phyloP scores from a whole-genome alignment of 306 rosid species.

The Herpetospermum pedunculosum region DNA sequence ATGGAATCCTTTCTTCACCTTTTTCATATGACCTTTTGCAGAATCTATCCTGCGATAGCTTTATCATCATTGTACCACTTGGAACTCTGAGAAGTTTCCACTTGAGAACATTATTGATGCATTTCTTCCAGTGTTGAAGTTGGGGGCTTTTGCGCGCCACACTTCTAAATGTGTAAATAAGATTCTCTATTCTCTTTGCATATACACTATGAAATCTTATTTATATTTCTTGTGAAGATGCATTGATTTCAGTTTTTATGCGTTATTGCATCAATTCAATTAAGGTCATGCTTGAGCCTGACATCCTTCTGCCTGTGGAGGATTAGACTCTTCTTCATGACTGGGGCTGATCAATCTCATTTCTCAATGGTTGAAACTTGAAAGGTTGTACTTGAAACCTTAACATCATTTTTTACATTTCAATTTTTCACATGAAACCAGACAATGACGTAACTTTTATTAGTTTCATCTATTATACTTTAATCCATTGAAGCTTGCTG shows the following conservation, averaged over 20 bases:
- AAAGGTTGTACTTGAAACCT: background rate
- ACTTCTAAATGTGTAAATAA: constrained; percentile 43
- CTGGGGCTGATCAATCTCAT: background rate
- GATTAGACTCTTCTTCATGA: background rate
- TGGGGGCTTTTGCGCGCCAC: constrained; percentile 46
- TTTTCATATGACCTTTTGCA: constrained; percentile 14
- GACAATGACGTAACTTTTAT: background rate
- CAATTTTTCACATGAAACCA: background rate
- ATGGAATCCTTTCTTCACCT: constrained; percentile 13
- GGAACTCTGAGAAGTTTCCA: constrained; percentile 33
- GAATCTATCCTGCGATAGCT: constrained; percentile 11
- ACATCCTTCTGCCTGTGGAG: constrained; percentile 1
- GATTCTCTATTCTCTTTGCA: constrained; percentile 36
- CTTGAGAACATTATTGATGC: constrained; percentile 41
- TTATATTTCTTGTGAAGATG: constrained; percentile 25
- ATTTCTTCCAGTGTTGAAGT: constrained; percentile 64
- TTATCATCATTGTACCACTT: constrained; percentile 21
- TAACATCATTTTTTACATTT: background rate
- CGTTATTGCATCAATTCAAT: constrained; percentile 32
- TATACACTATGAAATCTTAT: constrained; percentile 25
- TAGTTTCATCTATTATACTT: background rate
- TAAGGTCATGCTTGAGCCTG: constrained; percentile 21
- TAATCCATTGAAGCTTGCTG: background rate
- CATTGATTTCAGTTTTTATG: constrained; percentile 20
- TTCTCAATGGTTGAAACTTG: constrained; percentile 5